Evolutionary conservation across 805 yeast genomes (phyloP).

Genomic region (Hanseniaspora pseudoguilliermondii): DNA sequence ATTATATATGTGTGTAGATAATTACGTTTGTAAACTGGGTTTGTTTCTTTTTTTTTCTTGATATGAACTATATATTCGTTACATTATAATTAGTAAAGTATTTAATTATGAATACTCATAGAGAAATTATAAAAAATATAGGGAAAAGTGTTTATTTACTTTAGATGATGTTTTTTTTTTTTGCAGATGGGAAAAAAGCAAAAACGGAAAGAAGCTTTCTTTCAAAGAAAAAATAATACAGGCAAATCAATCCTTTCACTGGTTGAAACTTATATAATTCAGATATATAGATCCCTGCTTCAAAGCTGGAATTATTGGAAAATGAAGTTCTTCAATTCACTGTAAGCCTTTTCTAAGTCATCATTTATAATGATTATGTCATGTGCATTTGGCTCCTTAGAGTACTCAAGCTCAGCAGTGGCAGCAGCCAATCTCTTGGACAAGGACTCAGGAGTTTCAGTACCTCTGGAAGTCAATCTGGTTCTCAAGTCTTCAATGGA

Average conservation of each 20-base stretch:
- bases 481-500: slow-evolving; percentile 61
- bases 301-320: slow-evolving; percentile 27
- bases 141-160: too few species aligned
- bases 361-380: slow-evolving; percentile 83
- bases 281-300: neutral
- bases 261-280: too few species aligned
- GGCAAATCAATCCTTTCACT: too few species aligned
- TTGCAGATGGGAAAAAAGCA: too few species aligned
- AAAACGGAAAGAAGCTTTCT: too few species aligned
- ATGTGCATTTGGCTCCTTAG: slow-evolving; percentile 74
- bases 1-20: neutral
- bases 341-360: slow-evolving; percentile 78
- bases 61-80: neutral
- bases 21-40: neutral
- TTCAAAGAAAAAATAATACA: too few species aligned
- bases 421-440: slow-evolving; percentile 82
- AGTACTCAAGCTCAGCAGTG: slow-evolving; percentile 72
- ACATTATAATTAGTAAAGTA: too few species aligned
- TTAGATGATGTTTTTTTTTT: too few species aligned
- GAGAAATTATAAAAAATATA: too few species aligned
- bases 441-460: slow-evolving; percentile 79
- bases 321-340: slow-evolving; percentile 65
- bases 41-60: too few species aligned
- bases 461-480: slow-evolving; percentile 81
- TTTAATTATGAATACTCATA: too few species aligned